A percentile compares a stretch with the other conserved stretches of the same genome.
Evolutionary conservation across 2,329 filamentous ascomycete species (phyloP).

Genomic region (Cytospora leucostoma): DNA sequence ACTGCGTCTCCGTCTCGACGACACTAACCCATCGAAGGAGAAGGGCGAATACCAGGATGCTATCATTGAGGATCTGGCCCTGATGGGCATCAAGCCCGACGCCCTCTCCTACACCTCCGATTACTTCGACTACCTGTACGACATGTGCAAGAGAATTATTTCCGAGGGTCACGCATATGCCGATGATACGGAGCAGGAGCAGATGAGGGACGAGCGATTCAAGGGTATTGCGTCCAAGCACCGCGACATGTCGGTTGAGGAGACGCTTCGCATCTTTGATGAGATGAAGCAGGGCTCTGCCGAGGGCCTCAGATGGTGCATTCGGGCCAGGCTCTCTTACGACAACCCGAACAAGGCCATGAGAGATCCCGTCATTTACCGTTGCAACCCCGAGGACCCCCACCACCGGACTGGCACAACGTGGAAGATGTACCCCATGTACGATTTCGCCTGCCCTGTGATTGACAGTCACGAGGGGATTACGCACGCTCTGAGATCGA

Average conservation of each 20-base stretch:
- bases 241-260: constrained; percentile 76
- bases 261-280: constrained; percentile 82
- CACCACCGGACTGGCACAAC: constrained; percentile 78
- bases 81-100: constrained; percentile 92
- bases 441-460: constrained; percentile 83
- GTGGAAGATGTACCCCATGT: constrained; percentile 87
- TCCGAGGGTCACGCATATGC: constrained; percentile 87
- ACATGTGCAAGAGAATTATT: constrained; percentile 82
- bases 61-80: constrained; percentile 85
- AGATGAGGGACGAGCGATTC: constrained; percentile 82
- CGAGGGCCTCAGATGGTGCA: constrained; percentile 82
- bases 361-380: constrained; percentile 95
- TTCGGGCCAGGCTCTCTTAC: constrained; percentile 89
- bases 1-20: constrained; percentile 89
- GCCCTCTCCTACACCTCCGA: constrained; percentile 87
- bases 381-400: constrained; percentile 70
- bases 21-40: constrained; percentile 97
- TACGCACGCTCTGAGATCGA: constrained; percentile 80
- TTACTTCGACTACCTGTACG: constrained; percentile 91
- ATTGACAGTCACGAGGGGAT: constrained; percentile 81
- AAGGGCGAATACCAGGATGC: constrained; percentile 95
- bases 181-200: constrained; percentile 89
- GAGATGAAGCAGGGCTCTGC: constrained; percentile 88
- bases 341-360: constrained; percentile 95
- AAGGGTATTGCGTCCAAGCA: constrained; percentile 80